Evolutionary conservation across 1,284 basidiomycete genomes (phyloP).

Genomic region (Agaricales sp.): DNA sequence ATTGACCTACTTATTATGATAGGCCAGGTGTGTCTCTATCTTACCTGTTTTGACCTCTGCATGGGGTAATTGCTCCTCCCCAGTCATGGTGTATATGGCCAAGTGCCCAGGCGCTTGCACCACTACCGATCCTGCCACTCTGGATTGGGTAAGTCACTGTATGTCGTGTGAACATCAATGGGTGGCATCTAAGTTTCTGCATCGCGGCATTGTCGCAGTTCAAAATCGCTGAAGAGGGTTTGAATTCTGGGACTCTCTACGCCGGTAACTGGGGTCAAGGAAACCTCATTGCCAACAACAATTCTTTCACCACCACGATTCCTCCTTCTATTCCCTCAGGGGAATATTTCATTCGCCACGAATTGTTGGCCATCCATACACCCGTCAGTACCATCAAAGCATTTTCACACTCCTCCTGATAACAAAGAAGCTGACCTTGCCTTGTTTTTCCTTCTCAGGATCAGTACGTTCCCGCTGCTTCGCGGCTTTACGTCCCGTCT

Average conservation of each 20-base stretch:
- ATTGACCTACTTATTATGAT: no score
- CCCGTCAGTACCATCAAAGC: background rate
- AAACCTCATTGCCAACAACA: slow-evolving; percentile 24
- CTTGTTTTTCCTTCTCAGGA: no score
- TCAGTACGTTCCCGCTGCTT: background rate
- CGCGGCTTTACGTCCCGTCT: background rate
- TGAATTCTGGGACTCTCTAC: slow-evolving; percentile 24
- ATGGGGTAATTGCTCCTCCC: slow-evolving; percentile 5
- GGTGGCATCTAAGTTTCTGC: background rate
- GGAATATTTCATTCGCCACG: slow-evolving; percentile 27
- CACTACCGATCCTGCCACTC: slow-evolving; percentile 19
- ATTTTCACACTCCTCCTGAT: background rate
- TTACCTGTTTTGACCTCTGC: background rate
- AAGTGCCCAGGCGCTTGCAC: slow-evolving; percentile 25
- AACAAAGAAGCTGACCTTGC: no score
- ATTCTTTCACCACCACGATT: slow-evolving; percentile 27
- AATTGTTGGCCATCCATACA: slow-evolving; percentile 23
- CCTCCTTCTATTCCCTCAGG: slow-evolving; percentile 23
- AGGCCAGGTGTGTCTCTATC: no score
- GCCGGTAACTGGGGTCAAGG: slow-evolving; percentile 23
- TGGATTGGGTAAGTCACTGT: slow-evolving; percentile 26
- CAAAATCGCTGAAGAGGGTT: slow-evolving; percentile 28
- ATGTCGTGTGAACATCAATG: no score
- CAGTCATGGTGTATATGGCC: slow-evolving; percentile 28
- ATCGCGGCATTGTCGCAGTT: slow-evolving; percentile 18